phyloP scores from a whole-genome alignment of 2,329 filamentous ascomycete species.

The Ophiostoma fasciatum region DNA sequence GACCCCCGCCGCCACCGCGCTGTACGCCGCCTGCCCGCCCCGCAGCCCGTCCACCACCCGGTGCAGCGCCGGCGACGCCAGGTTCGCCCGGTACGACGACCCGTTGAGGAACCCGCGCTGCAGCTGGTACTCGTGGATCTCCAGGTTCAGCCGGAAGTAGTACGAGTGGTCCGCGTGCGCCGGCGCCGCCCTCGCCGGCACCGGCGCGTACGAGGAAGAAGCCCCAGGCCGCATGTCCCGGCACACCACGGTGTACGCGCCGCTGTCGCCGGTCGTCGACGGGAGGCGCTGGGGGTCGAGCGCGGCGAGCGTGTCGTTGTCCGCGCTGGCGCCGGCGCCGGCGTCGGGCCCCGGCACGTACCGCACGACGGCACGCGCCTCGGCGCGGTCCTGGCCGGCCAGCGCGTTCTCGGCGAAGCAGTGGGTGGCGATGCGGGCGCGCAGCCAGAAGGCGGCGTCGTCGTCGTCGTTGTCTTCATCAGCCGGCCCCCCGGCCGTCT shows the following conservation, averaged over 20 bases:
- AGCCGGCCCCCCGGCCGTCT: too few relatives aligned
- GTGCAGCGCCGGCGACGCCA: conserved; percentile 32
- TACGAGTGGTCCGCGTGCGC: conserved; percentile 33
- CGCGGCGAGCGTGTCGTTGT: too few relatives aligned
- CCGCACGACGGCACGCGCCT: conserved; percentile 33
- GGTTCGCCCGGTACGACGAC: conserved; percentile 35
- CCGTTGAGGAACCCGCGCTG: conserved; percentile 44
- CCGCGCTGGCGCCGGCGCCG: background rate
- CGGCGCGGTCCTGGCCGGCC: conserved; percentile 25
- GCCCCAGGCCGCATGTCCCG: too few relatives aligned
- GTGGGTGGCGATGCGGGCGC: conserved; percentile 44
- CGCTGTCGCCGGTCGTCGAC: conserved; percentile 20
- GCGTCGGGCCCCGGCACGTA: conserved; percentile 20
- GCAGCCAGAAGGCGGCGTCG: conserved; percentile 46
- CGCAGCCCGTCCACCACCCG: conserved; percentile 31
- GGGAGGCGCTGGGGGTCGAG: conserved; percentile 12
- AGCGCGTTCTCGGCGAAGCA: conserved; percentile 40
- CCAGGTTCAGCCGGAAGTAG: conserved; percentile 41
- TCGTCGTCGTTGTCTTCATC: conserved; percentile 29
- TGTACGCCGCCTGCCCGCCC: conserved; percentile 29
- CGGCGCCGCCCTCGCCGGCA: conserved; percentile 26
- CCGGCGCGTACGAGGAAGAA: conserved; percentile 31
- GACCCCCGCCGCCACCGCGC: conserved; percentile 31
- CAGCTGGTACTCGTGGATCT: conserved; percentile 43
- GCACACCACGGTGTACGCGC: conserved; percentile 26